These are phyloP conservation scores for Yarrowia deformans DNA, from an alignment of 805 yeast genomes.

Conservation along the genomic window DNA sequence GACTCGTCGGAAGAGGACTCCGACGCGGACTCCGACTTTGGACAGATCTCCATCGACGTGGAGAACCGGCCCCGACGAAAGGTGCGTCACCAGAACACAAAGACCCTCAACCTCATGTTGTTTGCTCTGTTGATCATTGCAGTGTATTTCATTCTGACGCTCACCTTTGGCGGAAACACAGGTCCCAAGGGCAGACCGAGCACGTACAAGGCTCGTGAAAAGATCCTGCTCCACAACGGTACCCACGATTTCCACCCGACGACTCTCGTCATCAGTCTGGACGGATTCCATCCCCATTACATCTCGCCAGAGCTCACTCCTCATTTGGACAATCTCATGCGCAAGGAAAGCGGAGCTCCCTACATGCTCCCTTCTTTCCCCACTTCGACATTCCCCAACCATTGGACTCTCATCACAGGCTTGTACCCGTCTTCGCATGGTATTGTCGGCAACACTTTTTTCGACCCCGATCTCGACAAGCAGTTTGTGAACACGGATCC, in stretches of 20 bases:
- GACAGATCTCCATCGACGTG: conserved; percentile 37
- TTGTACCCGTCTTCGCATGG: conserved; percentile 84
- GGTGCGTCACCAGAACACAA: conserved; percentile 14
- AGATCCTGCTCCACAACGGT: conserved; percentile 57
- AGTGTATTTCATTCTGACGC: conserved; percentile 18
- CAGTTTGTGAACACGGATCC: conserved; percentile 72
- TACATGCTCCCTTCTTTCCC: conserved; percentile 90
- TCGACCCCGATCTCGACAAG: conserved; percentile 61
- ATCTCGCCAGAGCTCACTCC: conserved; percentile 74
- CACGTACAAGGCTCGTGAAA: conserved; percentile 20
- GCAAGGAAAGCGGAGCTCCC: conserved; percentile 69
- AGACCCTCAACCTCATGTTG: conserved; percentile 15
- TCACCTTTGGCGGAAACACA: conserved; percentile 19
- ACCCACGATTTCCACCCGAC: conserved; percentile 78
- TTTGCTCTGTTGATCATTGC: conserved; percentile 29
- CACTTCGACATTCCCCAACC: conserved; percentile 88
- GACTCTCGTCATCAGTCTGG: conserved; percentile 79
- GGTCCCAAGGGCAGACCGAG: conserved; percentile 31
- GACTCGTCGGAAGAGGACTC: conserved; percentile 30
- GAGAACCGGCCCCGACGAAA: conserved; percentile 21
- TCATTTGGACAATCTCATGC: conserved; percentile 63
- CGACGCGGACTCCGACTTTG: conserved; percentile 25
- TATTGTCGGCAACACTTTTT: conserved; percentile 82
- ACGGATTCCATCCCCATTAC: conserved; percentile 92
- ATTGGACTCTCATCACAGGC: conserved; percentile 91